Base-by-base conservation (phyloP, 768 basidiomycete genomes). In the Naganishia onofrii region DNA sequence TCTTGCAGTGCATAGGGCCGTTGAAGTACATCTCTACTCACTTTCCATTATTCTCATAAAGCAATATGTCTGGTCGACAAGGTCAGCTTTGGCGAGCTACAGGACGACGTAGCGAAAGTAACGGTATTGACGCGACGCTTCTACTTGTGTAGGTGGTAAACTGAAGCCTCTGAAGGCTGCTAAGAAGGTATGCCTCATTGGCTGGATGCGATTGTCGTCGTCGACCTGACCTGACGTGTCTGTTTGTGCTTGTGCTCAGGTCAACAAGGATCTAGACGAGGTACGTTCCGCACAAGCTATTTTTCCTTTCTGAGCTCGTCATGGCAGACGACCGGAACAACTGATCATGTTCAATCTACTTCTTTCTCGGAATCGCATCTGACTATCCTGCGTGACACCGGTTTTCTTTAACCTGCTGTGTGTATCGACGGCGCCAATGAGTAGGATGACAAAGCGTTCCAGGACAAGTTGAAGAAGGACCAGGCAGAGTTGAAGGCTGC, bases 151-250 rank as follows among this genome's bases (percentile, higher is more conserved):
- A 72, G 73, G 73, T 65, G 74, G 74, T 68, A 74, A 74, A 66
- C 66, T 72, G 26, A 74, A 74, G 74, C 74, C 74, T 34, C 56
- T 74, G 42, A 74, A 74, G 71, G 74, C 74, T 31, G 55, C 74
- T 38, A 74, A 74, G 71, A 74, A 74, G 74, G 73, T 72, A 51
- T 6, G 70, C 26, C 13, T 68, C 4, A 13, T 8, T 26, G 31
- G 4, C 57, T 6, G 31, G 38, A 1, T 17, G 26, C 57, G 13
- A 15, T n/a, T 46, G 38, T 26, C 31, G 26, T 57, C 15, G 51
- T 10, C 4, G n/a, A 23, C 0, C 7, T 21, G 9, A 26, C 17
- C 53, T 28, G 21, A 52, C 26, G 28, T 28, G 38, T 17, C 6
- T 51, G 42, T 44, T 29, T n/a, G n/a, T n/a, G n/a, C 8, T 42